phyloP scores from a whole-genome alignment of 2,329 filamentous ascomycete genomes.

The Alternaria sp. region DNA sequence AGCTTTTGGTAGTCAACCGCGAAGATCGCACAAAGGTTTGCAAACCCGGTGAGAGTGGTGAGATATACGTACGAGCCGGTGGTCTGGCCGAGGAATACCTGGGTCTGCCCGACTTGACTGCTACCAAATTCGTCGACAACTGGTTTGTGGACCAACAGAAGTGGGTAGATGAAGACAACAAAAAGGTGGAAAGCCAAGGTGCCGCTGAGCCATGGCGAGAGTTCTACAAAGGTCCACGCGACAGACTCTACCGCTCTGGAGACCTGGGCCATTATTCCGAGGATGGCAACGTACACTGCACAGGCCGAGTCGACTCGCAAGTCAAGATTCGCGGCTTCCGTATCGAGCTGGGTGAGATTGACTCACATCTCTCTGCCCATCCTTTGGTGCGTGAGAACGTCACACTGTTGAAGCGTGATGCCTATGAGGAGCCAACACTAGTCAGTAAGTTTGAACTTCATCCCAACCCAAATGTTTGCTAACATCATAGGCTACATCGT shows the following conservation, averaged over 20 bases:
- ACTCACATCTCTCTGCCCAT: slow-evolving; percentile 77
- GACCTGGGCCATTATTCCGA: slow-evolving; percentile 79
- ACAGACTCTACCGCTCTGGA: slow-evolving; percentile 85
- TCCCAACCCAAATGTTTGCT: neutral
- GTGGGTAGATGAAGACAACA: slow-evolving; percentile 71
- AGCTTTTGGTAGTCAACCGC: slow-evolving; percentile 81
- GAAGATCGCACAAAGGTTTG: slow-evolving; percentile 72
- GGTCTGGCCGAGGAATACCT: slow-evolving; percentile 85
- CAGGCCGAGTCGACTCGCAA: slow-evolving; percentile 83
- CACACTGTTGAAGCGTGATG: slow-evolving; percentile 82
- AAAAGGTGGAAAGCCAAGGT: slow-evolving; percentile 54
- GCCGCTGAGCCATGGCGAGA: slow-evolving; percentile 75
- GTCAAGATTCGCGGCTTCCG: slow-evolving; percentile 97
- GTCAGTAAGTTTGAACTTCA: slow-evolving; percentile 62
- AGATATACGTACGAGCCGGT: slow-evolving; percentile 81
- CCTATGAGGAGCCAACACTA: slow-evolving; percentile 82
- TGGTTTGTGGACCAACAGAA: slow-evolving; percentile 81
- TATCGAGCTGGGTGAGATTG: slow-evolving; percentile 93
- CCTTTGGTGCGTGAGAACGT: slow-evolving; percentile 81
- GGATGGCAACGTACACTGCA: slow-evolving; percentile 75
- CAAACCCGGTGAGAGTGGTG: slow-evolving; percentile 79
- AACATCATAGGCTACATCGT: slow-evolving; percentile 70
- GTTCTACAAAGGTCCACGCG: slow-evolving; percentile 80
- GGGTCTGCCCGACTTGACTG: slow-evolving; percentile 65
- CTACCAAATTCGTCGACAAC: slow-evolving; percentile 78